Evolutionary conservation across 352 stramenopile genomes (phyloP).

Genomic region (Pythium myriotylum): DNA sequence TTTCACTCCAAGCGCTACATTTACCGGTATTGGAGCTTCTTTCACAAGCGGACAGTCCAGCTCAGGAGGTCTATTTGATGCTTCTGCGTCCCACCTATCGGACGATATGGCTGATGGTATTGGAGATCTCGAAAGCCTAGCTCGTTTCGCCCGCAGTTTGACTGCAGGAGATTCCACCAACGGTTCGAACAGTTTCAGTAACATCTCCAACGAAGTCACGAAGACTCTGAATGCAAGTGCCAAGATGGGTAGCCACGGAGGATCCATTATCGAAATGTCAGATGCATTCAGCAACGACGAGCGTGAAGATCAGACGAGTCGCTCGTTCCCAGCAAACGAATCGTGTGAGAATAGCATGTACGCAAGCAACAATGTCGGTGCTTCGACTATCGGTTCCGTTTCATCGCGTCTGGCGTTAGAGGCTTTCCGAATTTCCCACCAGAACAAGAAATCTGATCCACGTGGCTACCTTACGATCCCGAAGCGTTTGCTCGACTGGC

Average conservation of each 20-base stretch:
- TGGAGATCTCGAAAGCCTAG: constrained; percentile 73
- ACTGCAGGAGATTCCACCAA: constrained; percentile 38
- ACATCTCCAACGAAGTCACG: constrained; percentile 78
- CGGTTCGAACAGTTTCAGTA: constrained; percentile 37
- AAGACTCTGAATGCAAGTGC: constrained; percentile 56
- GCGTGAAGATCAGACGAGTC: constrained; percentile 60
- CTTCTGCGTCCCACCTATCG: constrained; percentile 38
- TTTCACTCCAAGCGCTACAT: constrained; percentile 24
- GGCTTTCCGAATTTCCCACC: constrained; percentile 61
- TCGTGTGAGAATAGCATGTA: constrained; percentile 45
- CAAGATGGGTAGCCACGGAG: constrained; percentile 12
- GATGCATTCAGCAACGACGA: constrained; percentile 70
- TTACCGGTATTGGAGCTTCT: neutral
- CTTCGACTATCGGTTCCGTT: constrained; percentile 69
- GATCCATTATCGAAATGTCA: constrained; percentile 42
- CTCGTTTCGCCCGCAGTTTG: constrained; percentile 67
- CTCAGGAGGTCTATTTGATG: constrained; percentile 25
- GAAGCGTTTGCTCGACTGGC: constrained; percentile 79
- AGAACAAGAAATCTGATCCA: constrained; percentile 58
- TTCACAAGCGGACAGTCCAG: neutral
- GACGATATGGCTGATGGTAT: constrained; percentile 46
- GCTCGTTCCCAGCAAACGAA: constrained; percentile 67
- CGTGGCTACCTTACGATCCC: constrained; percentile 76
- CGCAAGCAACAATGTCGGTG: constrained; percentile 35
- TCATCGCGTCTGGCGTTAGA: constrained; percentile 65